phyloP scores from a whole-genome alignment of 2,329 filamentous ascomycete species.

The Fusarium mexicanum region DNA sequence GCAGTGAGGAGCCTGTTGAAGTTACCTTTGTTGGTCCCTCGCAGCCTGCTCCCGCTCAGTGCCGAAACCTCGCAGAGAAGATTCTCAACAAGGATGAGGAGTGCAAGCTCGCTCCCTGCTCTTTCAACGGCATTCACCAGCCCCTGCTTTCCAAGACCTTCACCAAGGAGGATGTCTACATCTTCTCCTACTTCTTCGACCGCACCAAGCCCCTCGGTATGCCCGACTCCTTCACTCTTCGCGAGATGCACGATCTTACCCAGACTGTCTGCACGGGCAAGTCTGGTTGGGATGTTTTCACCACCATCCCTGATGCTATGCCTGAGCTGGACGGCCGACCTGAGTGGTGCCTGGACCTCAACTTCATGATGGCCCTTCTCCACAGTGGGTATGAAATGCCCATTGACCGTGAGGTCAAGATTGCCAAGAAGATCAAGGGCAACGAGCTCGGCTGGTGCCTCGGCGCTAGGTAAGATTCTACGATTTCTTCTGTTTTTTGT shows the following conservation, averaged over 20 bases:
- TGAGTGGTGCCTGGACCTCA: conserved; percentile 93
- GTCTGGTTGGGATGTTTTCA: conserved; percentile 82
- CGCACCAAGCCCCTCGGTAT: conserved; percentile 93
- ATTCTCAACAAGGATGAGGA: conserved; percentile 87
- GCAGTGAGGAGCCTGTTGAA: conserved; percentile 65
- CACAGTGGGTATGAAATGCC: conserved; percentile 99
- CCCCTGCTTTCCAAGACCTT: conserved; percentile 94
- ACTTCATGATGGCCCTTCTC: conserved; percentile 92
- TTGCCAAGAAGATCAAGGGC: conserved; percentile 97
- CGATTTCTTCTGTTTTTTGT: neutral
- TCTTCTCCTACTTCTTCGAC: conserved; percentile 98
- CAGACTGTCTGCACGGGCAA: conserved; percentile 85
- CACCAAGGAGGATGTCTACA: conserved; percentile 88
- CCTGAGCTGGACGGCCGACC: conserved; percentile 83
- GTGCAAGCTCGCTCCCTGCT: conserved; percentile 89
- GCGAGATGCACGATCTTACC: conserved; percentile 87
- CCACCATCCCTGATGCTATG: conserved; percentile 78
- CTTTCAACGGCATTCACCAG: conserved; percentile 97
- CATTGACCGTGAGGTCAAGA: conserved; percentile 93
- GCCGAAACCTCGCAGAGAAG: conserved; percentile 88
- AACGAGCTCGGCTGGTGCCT: conserved; percentile 99
- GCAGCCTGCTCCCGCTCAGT: conserved; percentile 81
- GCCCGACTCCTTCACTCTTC: conserved; percentile 95
- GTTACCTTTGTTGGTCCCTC: conserved; percentile 91
- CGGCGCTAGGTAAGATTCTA: conserved; percentile 82